These are phyloP conservation scores for Massarina eburnea DNA, from an alignment of 2,329 filamentous ascomycete species.

Conservation along the genomic window DNA sequence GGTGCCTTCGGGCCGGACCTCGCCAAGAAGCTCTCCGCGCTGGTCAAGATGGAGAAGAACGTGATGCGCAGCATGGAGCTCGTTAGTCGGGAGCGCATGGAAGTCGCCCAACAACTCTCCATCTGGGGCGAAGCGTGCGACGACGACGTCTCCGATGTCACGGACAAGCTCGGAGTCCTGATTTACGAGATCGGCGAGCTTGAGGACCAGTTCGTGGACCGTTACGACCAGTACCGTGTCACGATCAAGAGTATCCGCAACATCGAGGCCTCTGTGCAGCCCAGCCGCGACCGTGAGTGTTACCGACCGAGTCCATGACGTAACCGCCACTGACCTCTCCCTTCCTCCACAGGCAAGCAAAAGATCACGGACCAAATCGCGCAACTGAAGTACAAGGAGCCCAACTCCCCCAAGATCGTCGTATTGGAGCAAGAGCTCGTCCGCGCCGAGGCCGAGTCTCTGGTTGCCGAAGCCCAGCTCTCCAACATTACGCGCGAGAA, in stretches of 20 bases:
- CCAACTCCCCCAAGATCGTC: slow-evolving; percentile 95
- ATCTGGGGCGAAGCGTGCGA: slow-evolving; percentile 96
- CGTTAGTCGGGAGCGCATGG: slow-evolving; percentile 95
- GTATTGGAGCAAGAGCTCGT: slow-evolving; percentile 98
- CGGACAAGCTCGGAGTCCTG: slow-evolving; percentile 95
- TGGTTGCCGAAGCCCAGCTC: slow-evolving; percentile 95
- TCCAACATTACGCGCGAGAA: slow-evolving; percentile 99
- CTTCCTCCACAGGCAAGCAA: slow-evolving; percentile 72
- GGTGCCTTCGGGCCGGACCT: slow-evolving; percentile 84
- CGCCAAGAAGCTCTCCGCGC: slow-evolving; percentile 93
- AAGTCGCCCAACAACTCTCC: slow-evolving; percentile 98
- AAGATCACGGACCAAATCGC: slow-evolving; percentile 99
- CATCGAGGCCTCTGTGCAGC: slow-evolving; percentile 97
- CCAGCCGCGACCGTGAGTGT: slow-evolving; percentile 86
- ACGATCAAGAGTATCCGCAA: slow-evolving; percentile 99
- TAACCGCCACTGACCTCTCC: slow-evolving; percentile 8
- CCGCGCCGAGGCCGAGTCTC: slow-evolving; percentile 96
- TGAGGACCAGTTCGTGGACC: slow-evolving; percentile 97
- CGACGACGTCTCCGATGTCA: slow-evolving; percentile 97
- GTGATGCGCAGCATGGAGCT: slow-evolving; percentile 98
- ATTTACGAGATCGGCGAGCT: slow-evolving; percentile 98
- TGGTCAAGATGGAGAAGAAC: slow-evolving; percentile 99
- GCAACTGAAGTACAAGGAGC: slow-evolving; percentile 99
- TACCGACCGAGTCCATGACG: background rate
- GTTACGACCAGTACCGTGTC: slow-evolving; percentile 98